phyloP scores from a whole-genome alignment of 2,329 filamentous ascomycete species.

The Dryadomyces quercivorus region DNA sequence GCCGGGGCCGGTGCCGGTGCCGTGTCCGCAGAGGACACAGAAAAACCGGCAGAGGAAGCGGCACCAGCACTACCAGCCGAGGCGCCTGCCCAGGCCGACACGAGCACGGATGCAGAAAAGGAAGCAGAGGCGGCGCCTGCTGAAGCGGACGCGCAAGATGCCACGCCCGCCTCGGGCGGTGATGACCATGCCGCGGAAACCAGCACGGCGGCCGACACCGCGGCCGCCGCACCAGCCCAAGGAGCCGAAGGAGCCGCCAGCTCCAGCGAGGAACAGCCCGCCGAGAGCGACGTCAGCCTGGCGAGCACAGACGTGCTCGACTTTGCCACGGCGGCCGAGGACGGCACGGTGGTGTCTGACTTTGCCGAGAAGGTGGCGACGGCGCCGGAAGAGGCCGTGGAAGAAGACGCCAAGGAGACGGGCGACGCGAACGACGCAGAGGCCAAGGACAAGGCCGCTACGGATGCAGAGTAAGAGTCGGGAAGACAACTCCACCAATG shows the following conservation, averaged over 20 bases:
- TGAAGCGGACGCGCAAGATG: not conserved
- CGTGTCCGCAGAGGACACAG: conserved; percentile 15
- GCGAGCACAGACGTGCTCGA: not conserved
- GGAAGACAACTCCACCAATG: too few relatives aligned
- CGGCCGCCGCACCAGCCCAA: not conserved
- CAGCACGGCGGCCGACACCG: not conserved
- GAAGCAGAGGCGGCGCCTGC: not conserved
- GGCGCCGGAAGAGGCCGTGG: not conserved
- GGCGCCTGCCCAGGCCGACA: not conserved
- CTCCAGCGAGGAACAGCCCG: not conserved
- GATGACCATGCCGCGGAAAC: not conserved
- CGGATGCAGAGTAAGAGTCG: not conserved
- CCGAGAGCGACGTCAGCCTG: not conserved
- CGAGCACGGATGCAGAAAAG: not conserved
- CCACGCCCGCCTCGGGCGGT: not conserved
- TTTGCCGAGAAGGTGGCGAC: conserved; percentile 1
- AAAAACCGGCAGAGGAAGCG: conserved; percentile 4
- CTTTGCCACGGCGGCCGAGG: not conserved
- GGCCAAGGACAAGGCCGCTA: not conserved
- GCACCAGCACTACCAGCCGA: not conserved
- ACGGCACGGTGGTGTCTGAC: not conserved
- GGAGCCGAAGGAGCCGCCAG: not conserved
- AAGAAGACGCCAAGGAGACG: not conserved
- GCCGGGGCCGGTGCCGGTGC: too few relatives aligned
- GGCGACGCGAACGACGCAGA: not conserved